These are phyloP conservation scores for Thelephora ganbajun DNA, from an alignment of 768 basidiomycete genomes.

Conservation along the genomic window DNA sequence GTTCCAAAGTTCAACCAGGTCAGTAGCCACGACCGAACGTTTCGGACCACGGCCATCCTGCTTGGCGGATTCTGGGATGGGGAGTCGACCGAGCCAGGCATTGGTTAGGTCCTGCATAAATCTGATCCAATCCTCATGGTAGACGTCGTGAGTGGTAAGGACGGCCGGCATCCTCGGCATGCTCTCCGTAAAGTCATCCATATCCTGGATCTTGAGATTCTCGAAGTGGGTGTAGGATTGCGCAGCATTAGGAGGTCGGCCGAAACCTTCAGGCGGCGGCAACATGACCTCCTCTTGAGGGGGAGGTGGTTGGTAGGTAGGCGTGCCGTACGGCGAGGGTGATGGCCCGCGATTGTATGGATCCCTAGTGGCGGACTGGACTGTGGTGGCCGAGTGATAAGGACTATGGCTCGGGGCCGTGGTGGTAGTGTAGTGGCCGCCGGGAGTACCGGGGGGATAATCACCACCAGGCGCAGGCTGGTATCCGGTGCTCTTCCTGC, in stretches of 20 bases:
- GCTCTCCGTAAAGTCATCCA: slow-evolving; percentile 58
- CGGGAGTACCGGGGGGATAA: background rate
- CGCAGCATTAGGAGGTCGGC: slow-evolving; percentile 53
- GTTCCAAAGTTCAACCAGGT: slow-evolving; percentile 75
- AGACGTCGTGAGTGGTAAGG: slow-evolving; percentile 64
- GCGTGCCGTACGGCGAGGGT: slow-evolving; percentile 7
- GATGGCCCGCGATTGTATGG: slow-evolving; percentile 6
- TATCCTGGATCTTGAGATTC: slow-evolving; percentile 56
- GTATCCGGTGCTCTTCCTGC: background rate
- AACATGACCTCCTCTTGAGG: slow-evolving; percentile 13
- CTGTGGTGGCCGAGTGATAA: background rate
- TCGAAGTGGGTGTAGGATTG: slow-evolving; percentile 59
- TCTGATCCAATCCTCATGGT: slow-evolving; percentile 67
- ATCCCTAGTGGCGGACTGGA: background rate
- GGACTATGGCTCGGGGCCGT: background rate
- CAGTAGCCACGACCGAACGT: slow-evolving; percentile 46
- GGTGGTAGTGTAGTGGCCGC: background rate
- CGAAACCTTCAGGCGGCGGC: slow-evolving; percentile 55
- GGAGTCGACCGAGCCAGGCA: slow-evolving; percentile 67
- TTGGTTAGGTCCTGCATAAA: slow-evolving; percentile 68
- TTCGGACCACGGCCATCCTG: slow-evolving; percentile 36
- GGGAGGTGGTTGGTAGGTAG: slow-evolving; percentile 1
- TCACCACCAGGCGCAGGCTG: background rate
- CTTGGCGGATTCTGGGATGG: slow-evolving; percentile 34
- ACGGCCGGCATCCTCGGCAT: slow-evolving; percentile 62